Evolutionary conservation across 2,329 filamentous ascomycete species (phyloP), one percentile per base, ranked within the genome.

Genomic region (Anthostomella pinea): DNA sequence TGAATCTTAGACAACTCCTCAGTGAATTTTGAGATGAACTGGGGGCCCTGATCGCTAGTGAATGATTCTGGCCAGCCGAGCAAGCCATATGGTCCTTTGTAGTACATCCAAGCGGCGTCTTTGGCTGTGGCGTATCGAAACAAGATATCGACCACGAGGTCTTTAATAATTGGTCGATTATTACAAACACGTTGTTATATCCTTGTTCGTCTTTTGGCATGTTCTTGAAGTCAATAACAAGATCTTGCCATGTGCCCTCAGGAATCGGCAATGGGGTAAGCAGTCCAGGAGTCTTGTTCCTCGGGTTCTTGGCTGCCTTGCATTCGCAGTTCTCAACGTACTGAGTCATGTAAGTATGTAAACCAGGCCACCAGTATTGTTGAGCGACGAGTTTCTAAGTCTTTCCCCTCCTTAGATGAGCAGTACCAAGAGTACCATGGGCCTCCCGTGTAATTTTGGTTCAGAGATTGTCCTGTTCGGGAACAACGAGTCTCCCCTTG

Each of bases 11-110:
- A 25, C 5, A 39, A n/a, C 10, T 39, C 22, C 4, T 39, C 10
- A 3, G 17, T 31, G 13, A 39, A 35, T 8, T 20, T 26, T 4
- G 31, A 33, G 11, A 34, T 23, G 18, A 39, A 39, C 16, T 34
- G 16, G 11, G 20, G 10, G 5, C 30, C 36, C 1, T 19, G 11
- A 14, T 39, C 27, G 2, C 10, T 24, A 13, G 17, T 31, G 4
- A 35, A 4, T 2, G 16, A 25, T 3, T 19, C 24, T 5, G 22
- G 37, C 8, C n/a, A 10, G 2, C 31, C 26, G 17, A 29, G 26
- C 2, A 39, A n/a, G 5, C 17, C 2, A 9, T 15, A 39, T 10
- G 20, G 34, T 4, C 26, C 26, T 13, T 29, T 20, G 23, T 36
- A 17, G 6, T n/a, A n/a, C n/a, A n/a, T n/a, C n/a, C n/a, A n/a